These are phyloP conservation scores for Pseudocercospora eumusae DNA, from an alignment of 2,329 filamentous ascomycete genomes.

Conservation along the genomic window DNA sequence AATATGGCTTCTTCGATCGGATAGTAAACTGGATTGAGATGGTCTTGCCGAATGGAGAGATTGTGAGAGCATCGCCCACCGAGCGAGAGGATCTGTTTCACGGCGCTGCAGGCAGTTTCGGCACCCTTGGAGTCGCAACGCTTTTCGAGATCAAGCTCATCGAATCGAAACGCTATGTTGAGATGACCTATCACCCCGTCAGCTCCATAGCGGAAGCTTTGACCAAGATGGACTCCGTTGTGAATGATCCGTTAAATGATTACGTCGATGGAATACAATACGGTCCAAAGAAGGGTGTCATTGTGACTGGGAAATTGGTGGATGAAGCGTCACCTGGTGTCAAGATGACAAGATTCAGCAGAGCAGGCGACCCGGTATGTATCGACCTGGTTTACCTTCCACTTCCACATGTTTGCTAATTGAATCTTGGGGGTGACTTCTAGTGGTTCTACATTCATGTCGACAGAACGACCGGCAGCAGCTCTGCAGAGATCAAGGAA, in stretches of 20 bases:
- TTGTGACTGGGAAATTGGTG: constrained; percentile 45
- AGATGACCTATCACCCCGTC: constrained; percentile 51
- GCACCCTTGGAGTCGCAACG: constrained; percentile 67
- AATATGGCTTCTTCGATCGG: constrained; percentile 65
- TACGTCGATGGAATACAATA: constrained; percentile 64
- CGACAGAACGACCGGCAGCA: constrained; percentile 39
- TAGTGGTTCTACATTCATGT: constrained; percentile 73
- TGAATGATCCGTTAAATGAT: constrained; percentile 50
- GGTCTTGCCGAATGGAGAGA: constrained; percentile 61
- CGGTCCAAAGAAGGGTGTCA: constrained; percentile 45
- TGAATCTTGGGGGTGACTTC: not conserved
- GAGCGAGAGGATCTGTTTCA: constrained; percentile 63
- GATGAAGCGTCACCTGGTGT: constrained; percentile 38
- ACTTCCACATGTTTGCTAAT: not conserved
- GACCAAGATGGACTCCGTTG: constrained; percentile 42
- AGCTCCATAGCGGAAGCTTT: constrained; percentile 47
- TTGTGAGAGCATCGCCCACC: constrained; percentile 42
- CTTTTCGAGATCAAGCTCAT: constrained; percentile 54
- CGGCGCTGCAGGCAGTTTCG: constrained; percentile 65
- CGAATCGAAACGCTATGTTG: constrained; percentile 51
- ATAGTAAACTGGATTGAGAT: constrained; percentile 65
- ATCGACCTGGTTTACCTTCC: not conserved
- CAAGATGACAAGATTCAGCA: constrained; percentile 53
- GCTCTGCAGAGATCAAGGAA: constrained; percentile 16
- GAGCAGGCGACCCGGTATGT: constrained; percentile 55